Evolutionary conservation across 2,329 filamentous ascomycete genomes (phyloP).

Genomic region (Diaporthe destruens): DNA sequence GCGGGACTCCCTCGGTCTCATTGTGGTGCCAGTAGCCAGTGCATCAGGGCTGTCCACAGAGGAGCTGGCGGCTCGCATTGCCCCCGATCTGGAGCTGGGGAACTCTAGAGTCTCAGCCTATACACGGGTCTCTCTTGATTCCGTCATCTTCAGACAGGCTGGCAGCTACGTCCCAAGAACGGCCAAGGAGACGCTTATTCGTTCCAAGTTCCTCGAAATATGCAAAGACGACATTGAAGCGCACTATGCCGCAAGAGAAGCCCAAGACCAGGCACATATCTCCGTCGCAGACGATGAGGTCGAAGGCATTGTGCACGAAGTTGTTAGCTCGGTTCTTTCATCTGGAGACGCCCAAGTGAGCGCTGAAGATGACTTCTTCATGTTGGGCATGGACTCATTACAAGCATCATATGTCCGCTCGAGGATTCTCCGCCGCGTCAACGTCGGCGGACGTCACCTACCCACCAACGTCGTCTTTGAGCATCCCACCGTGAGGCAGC

Average conservation of each 20-base stretch:
- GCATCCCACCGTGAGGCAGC: conserved; percentile 45
- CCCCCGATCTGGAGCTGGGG: conserved; percentile 2
- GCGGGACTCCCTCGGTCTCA: conserved; percentile 25
- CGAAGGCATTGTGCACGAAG: neutral
- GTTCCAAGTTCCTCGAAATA: conserved; percentile 62
- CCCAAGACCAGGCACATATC: neutral
- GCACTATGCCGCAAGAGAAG: conserved; percentile 51
- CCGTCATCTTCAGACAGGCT: conserved; percentile 21
- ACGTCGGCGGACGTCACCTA: conserved; percentile 43
- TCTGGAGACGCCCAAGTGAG: conserved; percentile 7
- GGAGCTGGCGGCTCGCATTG: conserved; percentile 8
- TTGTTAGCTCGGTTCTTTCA: conserved; percentile 22
- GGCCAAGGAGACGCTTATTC: conserved; percentile 69
- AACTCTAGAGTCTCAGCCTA: conserved; percentile 29
- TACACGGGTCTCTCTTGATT: conserved; percentile 1
- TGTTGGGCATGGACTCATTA: conserved; percentile 47
- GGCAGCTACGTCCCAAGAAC: conserved; percentile 50
- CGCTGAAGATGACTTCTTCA: conserved; percentile 47
- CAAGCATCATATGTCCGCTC: conserved; percentile 46
- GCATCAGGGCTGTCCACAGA: conserved; percentile 1
- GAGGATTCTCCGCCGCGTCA: conserved; percentile 45
- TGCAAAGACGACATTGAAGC: conserved; percentile 61
- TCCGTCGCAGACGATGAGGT: conserved; percentile 38
- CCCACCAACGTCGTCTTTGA: conserved; percentile 49
- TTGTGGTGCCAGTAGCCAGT: conserved; percentile 9